Percentiles rank a stretch among this genome's conserved stretches.
Conservation (phyloP, 805 yeast genomes). For the Dipodascus albidus region DNA sequence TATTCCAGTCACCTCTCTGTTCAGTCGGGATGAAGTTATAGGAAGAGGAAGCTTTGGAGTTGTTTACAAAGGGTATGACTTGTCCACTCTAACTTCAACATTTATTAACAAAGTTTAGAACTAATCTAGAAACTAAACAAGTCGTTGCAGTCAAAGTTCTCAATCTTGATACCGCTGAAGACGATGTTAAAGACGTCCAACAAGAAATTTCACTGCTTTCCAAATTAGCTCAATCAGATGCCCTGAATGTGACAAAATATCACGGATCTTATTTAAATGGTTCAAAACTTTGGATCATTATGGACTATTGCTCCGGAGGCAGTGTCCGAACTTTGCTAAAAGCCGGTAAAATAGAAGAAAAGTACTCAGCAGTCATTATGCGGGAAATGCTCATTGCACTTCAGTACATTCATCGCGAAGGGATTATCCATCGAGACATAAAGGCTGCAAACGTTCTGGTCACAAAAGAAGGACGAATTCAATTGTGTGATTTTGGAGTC, state of each 20-base stretch:
- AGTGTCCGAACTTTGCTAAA: conserved; percentile 73
- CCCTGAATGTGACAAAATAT: conserved; percentile 88
- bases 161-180: conserved; percentile 84
- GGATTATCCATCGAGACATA: conserved; percentile 91
- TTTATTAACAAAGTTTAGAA: conserved; percentile 2
- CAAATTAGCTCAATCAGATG: conserved; percentile 52
- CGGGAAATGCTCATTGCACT: conserved; percentile 75
- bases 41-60: conserved; percentile 97
- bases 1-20: conserved; percentile 29
- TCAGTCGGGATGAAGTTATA: conserved; percentile 76
- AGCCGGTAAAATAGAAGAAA: conserved; percentile 84
- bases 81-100: conserved; percentile 33
- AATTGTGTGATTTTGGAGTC: conserved; percentile 95
- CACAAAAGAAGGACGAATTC: conserved; percentile 79
- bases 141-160: conserved; percentile 89
- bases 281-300: conserved; percentile 90
- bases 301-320: conserved; percentile 98
- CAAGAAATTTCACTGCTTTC: conserved; percentile 81
- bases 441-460: conserved; percentile 93
- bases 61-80: conserved; percentile 68
- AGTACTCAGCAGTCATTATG: conserved; percentile 68
- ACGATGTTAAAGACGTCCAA: conserved; percentile 91
- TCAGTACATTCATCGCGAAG: conserved; percentile 70
- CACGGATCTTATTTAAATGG: conserved; percentile 81
- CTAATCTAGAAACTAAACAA: conserved; percentile 42